Conservation (phyloP, 768 basidiomycete species). For the Candolleomyces eurysporus region DNA sequence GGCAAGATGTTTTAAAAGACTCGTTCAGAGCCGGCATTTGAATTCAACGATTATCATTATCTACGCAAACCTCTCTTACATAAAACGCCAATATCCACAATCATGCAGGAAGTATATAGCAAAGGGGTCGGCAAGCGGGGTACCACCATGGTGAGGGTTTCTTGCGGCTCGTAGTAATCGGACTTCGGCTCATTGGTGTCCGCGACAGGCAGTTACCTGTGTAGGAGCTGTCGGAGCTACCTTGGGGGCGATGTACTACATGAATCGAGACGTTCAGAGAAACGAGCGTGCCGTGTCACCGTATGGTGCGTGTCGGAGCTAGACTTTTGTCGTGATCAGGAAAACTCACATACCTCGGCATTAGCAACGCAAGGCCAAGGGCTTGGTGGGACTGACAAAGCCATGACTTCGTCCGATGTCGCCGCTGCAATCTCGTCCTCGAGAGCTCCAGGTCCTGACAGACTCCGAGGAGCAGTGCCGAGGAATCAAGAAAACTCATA, state of each 20-base stretch:
- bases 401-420: slow-evolving; percentile 39
- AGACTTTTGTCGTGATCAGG: too few species aligned
- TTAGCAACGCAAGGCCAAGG: slow-evolving; percentile 19
- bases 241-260: slow-evolving; percentile 30
- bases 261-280: slow-evolving; percentile 29
- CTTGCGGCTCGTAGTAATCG: not conserved
- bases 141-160: slow-evolving; percentile 11
- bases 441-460: slow-evolving; percentile 8
- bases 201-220: slow-evolving; percentile 27
- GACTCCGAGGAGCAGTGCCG: not conserved
- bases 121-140: slow-evolving; percentile 11
- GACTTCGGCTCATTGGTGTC: not conserved
- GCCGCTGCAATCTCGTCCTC: slow-evolving; percentile 35
- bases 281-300: slow-evolving; percentile 31
- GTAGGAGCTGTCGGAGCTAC: slow-evolving; percentile 24
- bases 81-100: too few species aligned
- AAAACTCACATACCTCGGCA: not conserved
- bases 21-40: not conserved
- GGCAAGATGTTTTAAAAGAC: too few species aligned
- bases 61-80: too few species aligned
- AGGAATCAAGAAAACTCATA: not conserved
- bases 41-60: too few species aligned
- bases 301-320: slow-evolving; percentile 24
- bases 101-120: not conserved
- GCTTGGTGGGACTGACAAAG: slow-evolving; percentile 26